Evolutionary conservation across 768 basidiomycete genomes (phyloP), one percentile per base, ranked within the genome.

Genomic region (Pholiota microspora): DNA sequence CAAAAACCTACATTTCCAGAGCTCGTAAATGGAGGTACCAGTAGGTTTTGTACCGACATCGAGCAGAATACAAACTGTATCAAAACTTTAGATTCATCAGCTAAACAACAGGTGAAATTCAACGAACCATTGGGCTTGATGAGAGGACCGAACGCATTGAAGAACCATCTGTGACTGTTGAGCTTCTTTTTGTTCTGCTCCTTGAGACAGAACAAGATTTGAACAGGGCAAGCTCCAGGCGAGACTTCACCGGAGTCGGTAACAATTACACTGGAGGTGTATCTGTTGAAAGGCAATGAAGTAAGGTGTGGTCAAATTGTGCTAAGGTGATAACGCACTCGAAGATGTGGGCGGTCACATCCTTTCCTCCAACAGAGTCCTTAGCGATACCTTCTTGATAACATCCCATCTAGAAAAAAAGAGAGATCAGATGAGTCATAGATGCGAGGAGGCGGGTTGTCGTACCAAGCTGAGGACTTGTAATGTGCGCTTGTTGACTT

Each of bases 141-240:
- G 53, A 95, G 76, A 23, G 94, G 92, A 18, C 91, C 90, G 59
- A 96, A 91, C 0, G 92, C 94, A 64, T 97, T 97, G 81, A 97
- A 96, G 78, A 96, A 96, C 94, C 94, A 97, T 16, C 94, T 82
- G 65, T 97, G 94, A 62, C 88, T 90, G 75, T 96, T 96, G 62
- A 96, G 79, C 69, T 97, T 96, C 79, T 96, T 95, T 79, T 94
- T 94, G 79, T 95, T 97, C 74, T 92, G 90, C 69, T 95, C 93
- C 71, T 95, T 95, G 64, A 95, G 74, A 65, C 92, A 94, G 75
- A 94, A 94, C 44, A 98, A 75, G 61, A 92, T 79, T 70, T 94
- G 95, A 55, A 92, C 84, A 0, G 94, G 86, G 63, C 89, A 91
- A 0, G 80, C 71, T n/a, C 85, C 82, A 48, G 79, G 76, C 0